Evolutionary conservation across 345 rosid species (phyloP).

Genomic region (Punica granatum): DNA sequence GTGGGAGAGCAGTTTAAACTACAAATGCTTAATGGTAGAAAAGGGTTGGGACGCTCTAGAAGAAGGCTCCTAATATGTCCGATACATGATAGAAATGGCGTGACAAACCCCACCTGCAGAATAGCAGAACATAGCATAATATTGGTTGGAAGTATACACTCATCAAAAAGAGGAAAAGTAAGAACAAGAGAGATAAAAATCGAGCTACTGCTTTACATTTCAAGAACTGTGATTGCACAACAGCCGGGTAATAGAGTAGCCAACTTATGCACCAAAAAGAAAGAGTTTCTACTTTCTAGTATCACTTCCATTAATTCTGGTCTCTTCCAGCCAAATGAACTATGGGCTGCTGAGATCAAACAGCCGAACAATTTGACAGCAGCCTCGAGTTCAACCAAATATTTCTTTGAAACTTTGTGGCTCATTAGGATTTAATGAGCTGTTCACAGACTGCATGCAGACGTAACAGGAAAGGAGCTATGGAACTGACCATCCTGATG

Average conservation of each 20-base stretch:
- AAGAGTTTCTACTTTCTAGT: not conserved
- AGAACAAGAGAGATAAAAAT: not conserved
- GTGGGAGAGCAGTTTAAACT: not conserved
- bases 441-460: not conserved
- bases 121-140: constrained; percentile 4
- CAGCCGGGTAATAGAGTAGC: not conserved
- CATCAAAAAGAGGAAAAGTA: not conserved
- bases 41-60: constrained; percentile 92
- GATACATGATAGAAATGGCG: constrained; percentile 98
- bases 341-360: not conserved
- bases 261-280: not conserved
- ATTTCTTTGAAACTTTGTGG: not conserved
- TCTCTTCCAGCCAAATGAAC: not conserved
- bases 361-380: not conserved
- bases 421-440: not conserved
- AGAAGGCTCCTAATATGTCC: constrained; percentile 79
- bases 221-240: not conserved
- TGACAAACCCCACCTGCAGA: constrained; percentile 84
- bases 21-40: constrained; percentile 50
- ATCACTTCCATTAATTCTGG: not conserved
- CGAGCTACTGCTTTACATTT: not conserved
- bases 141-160: constrained; percentile 21
- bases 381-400: not conserved
- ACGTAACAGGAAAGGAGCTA: not conserved
- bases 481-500: constrained; percentile 83